A percentile compares a stretch with the other conserved stretches of the same genome.
Evolutionary conservation across 1,139 yeast species (phyloP).

Genomic region (Geotrichum macrosporum): DNA sequence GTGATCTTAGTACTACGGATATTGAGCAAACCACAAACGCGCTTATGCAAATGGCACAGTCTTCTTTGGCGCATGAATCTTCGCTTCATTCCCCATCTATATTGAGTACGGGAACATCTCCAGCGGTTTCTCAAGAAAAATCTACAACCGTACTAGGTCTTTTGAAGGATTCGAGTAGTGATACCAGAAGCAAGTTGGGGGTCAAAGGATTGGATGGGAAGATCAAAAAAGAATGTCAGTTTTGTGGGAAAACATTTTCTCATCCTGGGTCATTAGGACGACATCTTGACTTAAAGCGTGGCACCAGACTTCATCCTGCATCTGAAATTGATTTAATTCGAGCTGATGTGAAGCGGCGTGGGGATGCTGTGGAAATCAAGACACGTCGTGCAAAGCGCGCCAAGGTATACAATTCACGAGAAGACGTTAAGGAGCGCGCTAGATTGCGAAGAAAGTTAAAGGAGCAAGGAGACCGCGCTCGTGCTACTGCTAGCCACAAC

Average conservation of each 20-base stretch:
- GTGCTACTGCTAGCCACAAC: constrained; percentile 36
- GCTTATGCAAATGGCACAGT: constrained; percentile 20
- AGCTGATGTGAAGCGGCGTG: constrained; percentile 47
- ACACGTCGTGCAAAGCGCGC: constrained; percentile 43
- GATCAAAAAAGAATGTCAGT: constrained; percentile 44
- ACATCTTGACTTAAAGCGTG: constrained; percentile 48
- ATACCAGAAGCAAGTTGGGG: not conserved
- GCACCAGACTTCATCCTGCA: constrained; percentile 45
- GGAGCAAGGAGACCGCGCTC: constrained; percentile 39
- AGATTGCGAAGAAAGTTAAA: constrained; percentile 40
- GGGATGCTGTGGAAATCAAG: constrained; percentile 43
- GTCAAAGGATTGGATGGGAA: constrained; percentile 28
- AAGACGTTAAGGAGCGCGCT: constrained; percentile 45
- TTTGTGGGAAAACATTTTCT: constrained; percentile 47
- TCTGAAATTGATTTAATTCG: constrained; percentile 44
- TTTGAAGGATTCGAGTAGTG: not conserved
- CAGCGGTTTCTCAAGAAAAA: not conserved
- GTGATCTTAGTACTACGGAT: constrained; percentile 12
- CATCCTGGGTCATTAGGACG: constrained; percentile 53
- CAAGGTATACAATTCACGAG: constrained; percentile 43
- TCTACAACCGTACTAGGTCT: not conserved
- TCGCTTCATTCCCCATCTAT: constrained; percentile 4
- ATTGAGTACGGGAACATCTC: not conserved
- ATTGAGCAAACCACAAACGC: constrained; percentile 21
- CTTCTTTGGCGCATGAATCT: constrained; percentile 13